These are phyloP conservation scores for Xylariaceae sp. DNA, from an alignment of 2,329 filamentous ascomycete genomes.

Conservation along the genomic window DNA sequence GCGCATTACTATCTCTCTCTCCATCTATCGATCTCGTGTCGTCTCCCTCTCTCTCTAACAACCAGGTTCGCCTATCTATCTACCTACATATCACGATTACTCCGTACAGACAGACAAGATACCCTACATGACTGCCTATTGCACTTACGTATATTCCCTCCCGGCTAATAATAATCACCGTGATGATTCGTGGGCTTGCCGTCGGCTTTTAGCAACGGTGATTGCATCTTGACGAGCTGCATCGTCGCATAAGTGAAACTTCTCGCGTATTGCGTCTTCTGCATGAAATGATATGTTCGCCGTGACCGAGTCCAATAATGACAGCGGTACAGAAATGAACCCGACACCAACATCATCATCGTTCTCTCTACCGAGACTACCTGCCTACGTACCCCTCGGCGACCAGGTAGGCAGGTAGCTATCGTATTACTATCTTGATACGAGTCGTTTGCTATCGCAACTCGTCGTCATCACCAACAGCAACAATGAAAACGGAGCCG, in stretches of 20 bases:
- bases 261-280: not conserved
- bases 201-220: conserved; percentile 1
- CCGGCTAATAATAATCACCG: not conserved
- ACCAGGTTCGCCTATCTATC: not conserved
- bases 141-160: not conserved
- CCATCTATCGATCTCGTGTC: not conserved
- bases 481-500: not conserved
- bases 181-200: not conserved
- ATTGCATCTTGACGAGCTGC: conserved; percentile 2
- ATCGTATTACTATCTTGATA: not conserved
- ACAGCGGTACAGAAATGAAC: not conserved
- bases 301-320: not conserved
- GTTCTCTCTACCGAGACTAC: not conserved
- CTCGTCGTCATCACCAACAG: not conserved
- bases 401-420: too few relatives aligned
- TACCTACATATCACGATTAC: too few relatives aligned
- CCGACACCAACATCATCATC: not conserved
- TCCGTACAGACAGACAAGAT: too few relatives aligned
- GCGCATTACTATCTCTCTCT: not conserved
- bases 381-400: too few relatives aligned
- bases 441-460: not conserved
- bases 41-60: too few relatives aligned
- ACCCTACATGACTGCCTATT: too few relatives aligned
- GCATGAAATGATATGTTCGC: not conserved
- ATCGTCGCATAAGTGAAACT: not conserved